Evolutionary conservation across 805 yeast genomes (phyloP).

Genomic region (Cyberlindnera japonica): DNA sequence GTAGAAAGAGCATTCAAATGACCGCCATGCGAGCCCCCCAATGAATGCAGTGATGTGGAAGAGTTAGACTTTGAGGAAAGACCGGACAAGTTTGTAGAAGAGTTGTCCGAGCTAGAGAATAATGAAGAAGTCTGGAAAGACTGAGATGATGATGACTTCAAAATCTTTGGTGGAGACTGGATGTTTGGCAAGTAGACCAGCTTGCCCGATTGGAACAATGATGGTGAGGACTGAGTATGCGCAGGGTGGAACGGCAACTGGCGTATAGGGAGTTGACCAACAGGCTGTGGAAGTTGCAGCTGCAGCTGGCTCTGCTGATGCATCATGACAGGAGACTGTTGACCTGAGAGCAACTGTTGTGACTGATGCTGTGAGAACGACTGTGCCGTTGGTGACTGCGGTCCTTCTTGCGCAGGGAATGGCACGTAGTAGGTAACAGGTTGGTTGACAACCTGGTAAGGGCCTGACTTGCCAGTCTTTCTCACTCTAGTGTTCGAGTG

Average conservation of each 20-base stretch:
- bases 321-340: slow-evolving; percentile 2
- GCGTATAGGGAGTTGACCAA: slow-evolving; percentile 13
- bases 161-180: slow-evolving; percentile 29
- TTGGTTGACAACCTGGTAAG: slow-evolving; percentile 18
- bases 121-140: slow-evolving; percentile 26
- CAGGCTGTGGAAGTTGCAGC: background rate
- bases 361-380: slow-evolving; percentile 8
- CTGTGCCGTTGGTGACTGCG: slow-evolving; percentile 11
- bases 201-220: slow-evolving; percentile 19
- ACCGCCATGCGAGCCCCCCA: slow-evolving; percentile 11
- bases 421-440: slow-evolving; percentile 29
- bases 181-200: slow-evolving; percentile 26
- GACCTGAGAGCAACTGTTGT: slow-evolving; percentile 4
- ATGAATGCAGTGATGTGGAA: slow-evolving; percentile 25
- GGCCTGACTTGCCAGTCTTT: slow-evolving; percentile 34
- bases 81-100: slow-evolving; percentile 26
- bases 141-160: slow-evolving; percentile 24
- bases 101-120: slow-evolving; percentile 23
- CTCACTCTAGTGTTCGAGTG: slow-evolving; percentile 58
- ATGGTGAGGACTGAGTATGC: slow-evolving; percentile 9
- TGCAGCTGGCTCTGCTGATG: slow-evolving; percentile 3
- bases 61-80: slow-evolving; percentile 28
- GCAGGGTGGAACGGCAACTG: slow-evolving; percentile 14
- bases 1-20: slow-evolving; percentile 25
- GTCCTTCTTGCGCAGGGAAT: slow-evolving; percentile 12